Conservation (phyloP, 257 asterid species). For the Plantago elongata region DNA sequence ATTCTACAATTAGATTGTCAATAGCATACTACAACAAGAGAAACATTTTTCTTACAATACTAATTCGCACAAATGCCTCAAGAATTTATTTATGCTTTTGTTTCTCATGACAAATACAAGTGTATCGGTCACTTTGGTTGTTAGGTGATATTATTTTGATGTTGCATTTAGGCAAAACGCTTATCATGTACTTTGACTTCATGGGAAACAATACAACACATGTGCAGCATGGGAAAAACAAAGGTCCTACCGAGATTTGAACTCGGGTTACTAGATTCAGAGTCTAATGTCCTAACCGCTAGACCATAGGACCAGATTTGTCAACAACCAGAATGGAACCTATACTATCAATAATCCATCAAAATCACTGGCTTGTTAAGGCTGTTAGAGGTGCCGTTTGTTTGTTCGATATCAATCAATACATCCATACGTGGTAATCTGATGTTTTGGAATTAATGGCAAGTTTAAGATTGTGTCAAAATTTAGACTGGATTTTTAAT, state of each 20-base stretch:
- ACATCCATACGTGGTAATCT: constrained; percentile 27
- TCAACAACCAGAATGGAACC: not conserved
- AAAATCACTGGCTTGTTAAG: constrained; percentile 12
- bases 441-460: constrained; percentile 36
- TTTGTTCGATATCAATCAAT: constrained; percentile 34
- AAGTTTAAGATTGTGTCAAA: constrained; percentile 24
- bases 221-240: not conserved
- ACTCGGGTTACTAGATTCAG: constrained; percentile 94
- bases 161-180: too few species aligned
- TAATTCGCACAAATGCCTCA: too few species aligned
- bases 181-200: too few species aligned
- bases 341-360: too few species aligned
- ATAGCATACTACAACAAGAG: too few species aligned
- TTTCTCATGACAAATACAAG: too few species aligned
- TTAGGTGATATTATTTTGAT: too few species aligned
- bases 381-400: constrained; percentile 29
- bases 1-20: too few species aligned
- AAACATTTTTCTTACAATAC: too few species aligned
- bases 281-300: constrained; percentile 93
- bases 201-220: not conserved
- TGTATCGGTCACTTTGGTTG: too few species aligned
- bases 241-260: constrained; percentile 85
- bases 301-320: constrained; percentile 51
- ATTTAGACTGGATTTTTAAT: not conserved
- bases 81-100: too few species aligned